These are phyloP conservation scores for Themeda triandra DNA, from an alignment of 176 grass and related monocot genomes.

Conservation along the genomic window DNA sequence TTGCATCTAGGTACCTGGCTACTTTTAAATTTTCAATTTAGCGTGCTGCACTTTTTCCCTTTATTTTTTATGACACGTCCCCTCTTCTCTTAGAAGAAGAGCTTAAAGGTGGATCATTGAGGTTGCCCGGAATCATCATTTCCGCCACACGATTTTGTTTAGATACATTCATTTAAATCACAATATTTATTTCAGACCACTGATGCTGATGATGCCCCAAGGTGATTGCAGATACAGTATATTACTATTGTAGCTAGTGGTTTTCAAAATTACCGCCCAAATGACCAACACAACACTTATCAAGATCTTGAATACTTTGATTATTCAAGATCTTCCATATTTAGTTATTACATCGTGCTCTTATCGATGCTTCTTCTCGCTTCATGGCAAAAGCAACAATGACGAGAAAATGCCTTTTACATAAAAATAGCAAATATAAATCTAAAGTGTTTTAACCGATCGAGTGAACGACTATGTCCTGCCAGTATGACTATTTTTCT, in stretches of 20 bases:
- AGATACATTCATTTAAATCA: not conserved
- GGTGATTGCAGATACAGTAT: not conserved
- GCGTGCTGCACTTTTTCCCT: not conserved
- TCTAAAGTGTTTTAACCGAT: not conserved
- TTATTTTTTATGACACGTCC: not conserved
- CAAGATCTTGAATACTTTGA: too few species aligned
- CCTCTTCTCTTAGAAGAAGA: not conserved
- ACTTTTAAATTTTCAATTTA: not conserved
- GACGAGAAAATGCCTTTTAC: not conserved
- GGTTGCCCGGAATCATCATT: not conserved
- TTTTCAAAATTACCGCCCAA: not conserved
- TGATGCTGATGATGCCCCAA: not conserved
- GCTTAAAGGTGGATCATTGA: not conserved
- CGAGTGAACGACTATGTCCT: too few species aligned
- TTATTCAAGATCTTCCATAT: not conserved
- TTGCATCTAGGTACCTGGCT: not conserved
- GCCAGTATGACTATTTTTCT: too few species aligned
- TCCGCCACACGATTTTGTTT: not conserved
- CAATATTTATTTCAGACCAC: not conserved
- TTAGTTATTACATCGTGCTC: not conserved
- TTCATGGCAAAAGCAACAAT: not conserved
- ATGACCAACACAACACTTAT: too few species aligned
- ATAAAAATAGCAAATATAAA: not conserved
- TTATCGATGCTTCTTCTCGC: not conserved
- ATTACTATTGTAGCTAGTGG: too few species aligned